Evolutionary conservation across 208 protist species (phyloP), one percentile per base, ranked within the genome.

Genomic region (Leishmania tarentolae): DNA sequence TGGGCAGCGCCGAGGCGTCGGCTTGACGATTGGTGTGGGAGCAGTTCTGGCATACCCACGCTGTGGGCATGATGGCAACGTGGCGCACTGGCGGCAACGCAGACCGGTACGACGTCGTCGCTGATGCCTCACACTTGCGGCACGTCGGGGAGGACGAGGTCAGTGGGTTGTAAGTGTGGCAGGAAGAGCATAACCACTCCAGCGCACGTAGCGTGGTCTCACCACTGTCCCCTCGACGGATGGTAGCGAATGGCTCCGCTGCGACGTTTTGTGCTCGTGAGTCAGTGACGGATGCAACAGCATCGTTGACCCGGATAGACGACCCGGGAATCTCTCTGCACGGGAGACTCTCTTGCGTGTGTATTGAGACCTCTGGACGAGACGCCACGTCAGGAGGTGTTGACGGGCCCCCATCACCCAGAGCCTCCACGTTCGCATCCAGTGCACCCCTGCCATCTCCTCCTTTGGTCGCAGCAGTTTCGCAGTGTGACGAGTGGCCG

Each of bases 161-260:
- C n/a, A 92, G 56, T 72, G 88, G 80, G 74, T 95, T 96, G 82
- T 89, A 92, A 0, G 86, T 84, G 28, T 88, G 83, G 63, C 93
- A 96, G 9, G 87, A 42, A 50, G 50, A 73, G 76, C 93, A 96
- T 83, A 90, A 85, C 92, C 93, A 96, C 79, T 94, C 86, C 44
- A 93, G 72, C 24, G 28, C 59, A 35, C 19, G 28, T 0, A 35
- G 40, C 42, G 28, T 24, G 63, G 53, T 1, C 11, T 71, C 63
- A 6, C 47, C 47, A 0, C 9, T 11, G 2, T 21, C 47, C 19
- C 24, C 56, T 7, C 71, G 50, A 35, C 87, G 89, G 7, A 94
- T 56, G 37, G 85, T 78, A 0, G 84, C 75, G 46, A 91, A 94
- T 50, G 71, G 83, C 53, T 91, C 83, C 3, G 83, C 78, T 9